Evolutionary conservation across 176 grass and related monocot genomes (phyloP), one percentile per base, ranked within the genome.

Genomic region (Bothriochloa decipiens): DNA sequence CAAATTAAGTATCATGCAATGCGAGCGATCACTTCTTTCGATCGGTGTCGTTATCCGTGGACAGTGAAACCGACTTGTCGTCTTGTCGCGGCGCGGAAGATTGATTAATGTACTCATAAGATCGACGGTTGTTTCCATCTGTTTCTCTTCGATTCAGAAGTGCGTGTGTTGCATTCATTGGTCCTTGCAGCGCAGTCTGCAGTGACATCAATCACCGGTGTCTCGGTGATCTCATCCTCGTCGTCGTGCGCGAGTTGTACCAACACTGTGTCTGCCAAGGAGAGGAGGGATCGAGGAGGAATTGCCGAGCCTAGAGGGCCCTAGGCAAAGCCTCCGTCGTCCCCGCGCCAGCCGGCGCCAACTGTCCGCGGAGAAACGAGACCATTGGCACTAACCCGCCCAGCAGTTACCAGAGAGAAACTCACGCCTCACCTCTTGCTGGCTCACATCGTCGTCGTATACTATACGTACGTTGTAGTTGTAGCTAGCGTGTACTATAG

Each of bases 191-290:
- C 58, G 58, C 68, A 35, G 39, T 49, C 9, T 36, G 65, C 35
- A 49, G 69, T 32, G 70, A 5, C 70, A 49, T 29, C 76, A 79
- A 76, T 32, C 32, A 74, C 75, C 50, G 61, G 39, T 8, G 39
- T 40, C 39, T 40, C 39, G 39, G 76, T 36, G 81, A 71, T 40
- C 61, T 61, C 65, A 53, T 1, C 50, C 16, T 46, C 29, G 29
- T 32, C 29, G 29, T 32, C 29, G 29, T 32, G 29, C 29, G 29
- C 29, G 29, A 32, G 29, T 2, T 32, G 29, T 32, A 32, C 29
- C 29, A 2, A 32, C 29, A 2, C 29, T 32, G 29, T 32, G 29
- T 32, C 29, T 32, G 29, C 29, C 29, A 32, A 32, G 29, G 29
- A 32, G 29, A 32, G 29, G 29, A 32, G 29, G 29, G 29, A 32